Evolutionary conservation across 2,329 filamentous ascomycete species (phyloP).

Genomic region (Exophiala calicioides): DNA sequence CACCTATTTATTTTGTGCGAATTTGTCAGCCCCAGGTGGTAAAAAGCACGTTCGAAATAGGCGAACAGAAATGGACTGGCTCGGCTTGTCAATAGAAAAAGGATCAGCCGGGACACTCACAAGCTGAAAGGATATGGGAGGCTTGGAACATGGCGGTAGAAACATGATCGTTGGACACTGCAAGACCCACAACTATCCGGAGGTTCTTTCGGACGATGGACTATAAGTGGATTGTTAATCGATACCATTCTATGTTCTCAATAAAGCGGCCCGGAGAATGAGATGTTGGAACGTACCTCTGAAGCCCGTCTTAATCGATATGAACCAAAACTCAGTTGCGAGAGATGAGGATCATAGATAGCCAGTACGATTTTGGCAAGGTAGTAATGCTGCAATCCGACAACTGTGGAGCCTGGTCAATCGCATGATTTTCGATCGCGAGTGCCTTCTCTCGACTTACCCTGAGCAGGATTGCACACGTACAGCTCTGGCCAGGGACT

Average conservation of each 20-base stretch:
- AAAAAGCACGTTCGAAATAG: neutral
- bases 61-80: neutral
- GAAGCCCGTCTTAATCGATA: constrained; percentile 15
- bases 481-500: constrained; percentile 19
- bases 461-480: constrained; percentile 20
- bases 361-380: constrained; percentile 46
- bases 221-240: constrained; percentile 1
- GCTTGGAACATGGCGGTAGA: constrained; percentile 20
- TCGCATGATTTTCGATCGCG: neutral
- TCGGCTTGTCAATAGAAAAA: neutral
- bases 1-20: constrained; percentile 3
- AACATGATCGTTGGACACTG: constrained; percentile 18
- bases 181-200: constrained; percentile 19
- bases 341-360: constrained; percentile 45
- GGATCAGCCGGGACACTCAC: constrained; percentile 3
- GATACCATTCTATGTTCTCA: too few relatives aligned
- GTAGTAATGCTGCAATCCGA: constrained; percentile 45
- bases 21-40: neutral
- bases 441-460: neutral
- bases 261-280: too few relatives aligned
- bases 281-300: constrained; percentile 9
- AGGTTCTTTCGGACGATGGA: constrained; percentile 13
- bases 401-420: constrained; percentile 4
- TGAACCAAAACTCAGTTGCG: constrained; percentile 28
- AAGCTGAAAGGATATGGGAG: constrained; percentile 22